Base-by-base conservation (phyloP, 78 protist species). In the Dictyostelium purpureum region DNA sequence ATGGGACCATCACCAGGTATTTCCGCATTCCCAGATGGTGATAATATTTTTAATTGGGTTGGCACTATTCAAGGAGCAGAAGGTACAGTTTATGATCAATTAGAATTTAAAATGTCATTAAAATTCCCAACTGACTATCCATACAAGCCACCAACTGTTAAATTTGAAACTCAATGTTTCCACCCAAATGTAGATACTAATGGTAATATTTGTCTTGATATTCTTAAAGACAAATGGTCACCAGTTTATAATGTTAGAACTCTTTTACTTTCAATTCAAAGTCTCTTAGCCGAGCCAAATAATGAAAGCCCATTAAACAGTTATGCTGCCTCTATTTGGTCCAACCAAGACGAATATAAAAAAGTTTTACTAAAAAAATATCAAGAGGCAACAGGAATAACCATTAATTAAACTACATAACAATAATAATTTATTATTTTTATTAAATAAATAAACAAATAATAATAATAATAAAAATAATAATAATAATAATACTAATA, bases 171-270 rank as follows among this genome's bases (percentile, higher is more conserved):
- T 2, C 79, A 94, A 16, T 94, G 96, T 94, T 98, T 96, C 93
- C 99, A 98, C 71, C 98, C 98, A 35, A 98, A 98, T 74, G 98
- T 98, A 6, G 98, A 96, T 26, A 14, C 4, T 69, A 51, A 78
- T 71, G 99, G 99, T 6, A 85, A 90, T 95, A 96, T 97, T 59
- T 98, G 99, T 89, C 85, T 97, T 1, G 99, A 97, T 81, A 97
- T 95, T 54, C 94, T 98, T 63, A 96, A 97, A 87, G 98, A 97
- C 71, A 95, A 96, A 38, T 98, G 99, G 98, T 82, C 97, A n/a
- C 97, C 99, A 26, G 90, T 94, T 26, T 95, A 95, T 69, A 93
- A 95, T 51, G 97, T 97, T 31, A 51, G 95, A 31, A 77, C 97
- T 0, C 75, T 97, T 3, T 93, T 98, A 33, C 35, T 97, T 2